Evolutionary conservation across 257 asterid genomes (phyloP), one percentile per base, ranked within the genome.

Genomic region (Primulina huaijiensis): DNA sequence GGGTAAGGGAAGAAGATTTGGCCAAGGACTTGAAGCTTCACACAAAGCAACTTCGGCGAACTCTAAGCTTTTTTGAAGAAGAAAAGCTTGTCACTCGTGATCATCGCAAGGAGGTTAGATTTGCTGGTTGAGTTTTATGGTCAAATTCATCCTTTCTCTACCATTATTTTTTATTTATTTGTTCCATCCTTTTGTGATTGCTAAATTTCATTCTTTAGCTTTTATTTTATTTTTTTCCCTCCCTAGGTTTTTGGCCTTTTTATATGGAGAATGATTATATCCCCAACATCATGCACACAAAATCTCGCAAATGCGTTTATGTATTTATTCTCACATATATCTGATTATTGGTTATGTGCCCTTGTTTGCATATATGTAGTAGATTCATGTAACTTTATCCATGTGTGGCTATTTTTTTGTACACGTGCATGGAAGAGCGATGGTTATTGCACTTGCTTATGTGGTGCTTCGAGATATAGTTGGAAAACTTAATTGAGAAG

Each of bases 1-100:
- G 99, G 99, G 90, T 90, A 61, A 82, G 95, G 80, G 99, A 94
- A 77, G 99, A 94, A 80, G 97, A 94, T 70, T 85, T 94, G 89
- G 99, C 99, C 35, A 94, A 88, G 86, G 96, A 88, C 78, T 82
- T 94, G 87, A 94, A 91, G 87, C 83, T 94, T 80, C 99, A 94
- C 78, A 81, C 98, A 4, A 94, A 94, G 83, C 99, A 94, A 79
- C 90, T 94, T 62, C 95, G 99, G 30, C 91, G 99, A 68, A 89
- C 89, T 61, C 81, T 94, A 76, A 83, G 98, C 35, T 89, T 94
- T 77, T 88, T 94, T 35, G 99, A 94, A 86, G 98, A 94, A 71
- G 99, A 94, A 80, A 94, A 91, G 79, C 78, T 91, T 31, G 83
- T 94, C 77, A 89, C 92, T 8, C 90, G 97, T 70, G 99, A 94